Base-by-base conservation (phyloP, 2,329 filamentous ascomycete genomes). In the Metarhizium humberi region DNA sequence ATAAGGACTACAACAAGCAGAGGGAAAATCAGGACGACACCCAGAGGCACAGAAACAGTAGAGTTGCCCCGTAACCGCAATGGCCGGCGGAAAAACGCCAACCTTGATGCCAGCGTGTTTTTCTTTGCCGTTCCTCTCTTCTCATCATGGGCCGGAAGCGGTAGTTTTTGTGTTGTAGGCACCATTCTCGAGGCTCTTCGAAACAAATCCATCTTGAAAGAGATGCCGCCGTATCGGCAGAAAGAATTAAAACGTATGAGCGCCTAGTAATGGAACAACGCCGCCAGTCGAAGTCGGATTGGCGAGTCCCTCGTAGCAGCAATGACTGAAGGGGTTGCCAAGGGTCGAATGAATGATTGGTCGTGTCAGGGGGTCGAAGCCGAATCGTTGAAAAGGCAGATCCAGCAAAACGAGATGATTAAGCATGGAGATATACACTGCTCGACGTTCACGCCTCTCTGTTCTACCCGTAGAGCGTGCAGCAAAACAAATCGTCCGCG, bases 41-140 rank as follows among this genome's bases (percentile, higher is more conserved):
- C 92, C 53, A 99, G 77, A 30, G 94, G 94, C 68, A 97, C 86
- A 52, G 92, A 96, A 70, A 96, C 84, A 66, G 87, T 88, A 55
- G 92, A 96, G 73, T 95, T 96, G 65, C 90, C 90, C 73, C 86
- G 88, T 75, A 99, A 76, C 63, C 92, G 86, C 77, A 99, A 82
- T 52, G 92, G 89, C 67, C 90, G 83, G 63, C 86, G 81, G 71
- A 97, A 89, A 71, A 96, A 95, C 59, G 88, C 86, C 65, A 95
- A 77, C 53, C 78, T 76, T 46, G 77, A 73, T 38, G 74, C 71
- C 50, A 76, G 57, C 29, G 66, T 69, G 56, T 74, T 72, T 38
- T 71, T 68, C 57, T 70, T 71, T 46, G 69, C 60, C 46, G 64
- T 55, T 65, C 56, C 63, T 53, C 64, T 70, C 67, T 81, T 82